A percentile compares a stretch with the other conserved stretches of the same genome.
These are phyloP conservation scores for Colletotrichum chlorophyti DNA, from an alignment of 2,329 filamentous ascomycete genomes.

Conservation along the genomic window DNA sequence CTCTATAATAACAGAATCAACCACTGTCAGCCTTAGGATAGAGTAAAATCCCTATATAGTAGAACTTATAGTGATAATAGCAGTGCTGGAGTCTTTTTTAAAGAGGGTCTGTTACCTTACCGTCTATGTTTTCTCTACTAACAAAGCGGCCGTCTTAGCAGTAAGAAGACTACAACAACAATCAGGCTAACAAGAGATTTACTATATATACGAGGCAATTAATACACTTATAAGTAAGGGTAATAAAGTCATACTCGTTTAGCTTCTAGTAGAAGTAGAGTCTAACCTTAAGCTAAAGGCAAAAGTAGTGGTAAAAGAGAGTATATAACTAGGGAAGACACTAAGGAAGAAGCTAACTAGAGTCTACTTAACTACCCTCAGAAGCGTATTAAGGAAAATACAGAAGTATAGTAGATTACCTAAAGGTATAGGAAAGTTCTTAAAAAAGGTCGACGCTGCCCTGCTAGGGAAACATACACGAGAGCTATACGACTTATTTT, in stretches of 20 bases:
- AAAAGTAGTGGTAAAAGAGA: neutral
- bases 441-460: neutral
- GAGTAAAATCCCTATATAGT: neutral
- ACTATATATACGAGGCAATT: neutral
- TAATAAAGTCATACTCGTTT: neutral
- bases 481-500: slow-evolving; percentile 29
- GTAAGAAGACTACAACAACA: neutral
- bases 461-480: slow-evolving; percentile 28
- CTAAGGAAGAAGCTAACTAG: neutral
- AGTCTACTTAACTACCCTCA: neutral
- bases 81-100: neutral
- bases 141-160: neutral
- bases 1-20: neutral
- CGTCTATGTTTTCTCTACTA: neutral
- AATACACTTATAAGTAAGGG: neutral
- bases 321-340: neutral
- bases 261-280: neutral
- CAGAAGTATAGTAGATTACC: neutral
- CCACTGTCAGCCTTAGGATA: neutral
- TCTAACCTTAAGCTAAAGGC: neutral
- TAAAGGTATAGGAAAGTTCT: neutral
- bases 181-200: neutral
- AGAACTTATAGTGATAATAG: neutral
- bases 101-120: neutral
- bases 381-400: neutral